Conservation (phyloP, 108 stramenopile species). For the Cyclostephanos tholiformis region DNA sequence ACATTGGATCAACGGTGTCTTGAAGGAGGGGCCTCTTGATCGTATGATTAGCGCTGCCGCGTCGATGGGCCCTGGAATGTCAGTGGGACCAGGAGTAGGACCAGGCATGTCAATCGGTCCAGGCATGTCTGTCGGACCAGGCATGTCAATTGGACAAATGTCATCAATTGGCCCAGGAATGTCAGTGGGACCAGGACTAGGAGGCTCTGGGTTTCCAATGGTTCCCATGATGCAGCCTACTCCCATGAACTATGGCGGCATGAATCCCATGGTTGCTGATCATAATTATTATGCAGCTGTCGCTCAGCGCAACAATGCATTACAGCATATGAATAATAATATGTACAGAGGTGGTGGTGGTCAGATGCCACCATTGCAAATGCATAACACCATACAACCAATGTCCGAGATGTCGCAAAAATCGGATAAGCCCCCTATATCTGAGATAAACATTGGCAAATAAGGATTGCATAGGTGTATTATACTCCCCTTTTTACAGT, state of each 20-base stretch:
- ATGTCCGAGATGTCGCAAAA: background rate
- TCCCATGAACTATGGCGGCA: background rate
- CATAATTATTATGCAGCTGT: background rate
- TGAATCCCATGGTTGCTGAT: constrained; percentile 6
- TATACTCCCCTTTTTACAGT: too few relatives aligned
- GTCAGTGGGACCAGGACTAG: background rate
- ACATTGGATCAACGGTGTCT: constrained; percentile 53
- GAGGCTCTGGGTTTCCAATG: background rate
- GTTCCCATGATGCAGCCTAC: constrained; percentile 8
- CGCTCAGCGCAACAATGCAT: background rate
- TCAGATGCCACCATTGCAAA: background rate
- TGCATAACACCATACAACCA: background rate
- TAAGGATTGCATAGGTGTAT: background rate
- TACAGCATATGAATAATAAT: background rate
- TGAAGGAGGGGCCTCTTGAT: constrained; percentile 19
- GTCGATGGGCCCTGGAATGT: constrained; percentile 5
- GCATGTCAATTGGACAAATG: background rate
- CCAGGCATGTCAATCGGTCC: background rate
- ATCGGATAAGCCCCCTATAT: constrained; percentile 8
- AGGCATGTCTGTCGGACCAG: constrained; percentile 1
- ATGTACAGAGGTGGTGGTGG: constrained; percentile 2
- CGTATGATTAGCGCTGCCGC: constrained; percentile 14
- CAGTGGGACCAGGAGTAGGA: too few relatives aligned
- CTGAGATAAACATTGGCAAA: constrained; percentile 7
- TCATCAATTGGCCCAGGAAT: background rate